A percentile compares a stretch with the other conserved stretches of the same genome.
Evolutionary conservation across 352 stramenopile species (phyloP).

Genomic region (Thalassiosira livingstoniorum): DNA sequence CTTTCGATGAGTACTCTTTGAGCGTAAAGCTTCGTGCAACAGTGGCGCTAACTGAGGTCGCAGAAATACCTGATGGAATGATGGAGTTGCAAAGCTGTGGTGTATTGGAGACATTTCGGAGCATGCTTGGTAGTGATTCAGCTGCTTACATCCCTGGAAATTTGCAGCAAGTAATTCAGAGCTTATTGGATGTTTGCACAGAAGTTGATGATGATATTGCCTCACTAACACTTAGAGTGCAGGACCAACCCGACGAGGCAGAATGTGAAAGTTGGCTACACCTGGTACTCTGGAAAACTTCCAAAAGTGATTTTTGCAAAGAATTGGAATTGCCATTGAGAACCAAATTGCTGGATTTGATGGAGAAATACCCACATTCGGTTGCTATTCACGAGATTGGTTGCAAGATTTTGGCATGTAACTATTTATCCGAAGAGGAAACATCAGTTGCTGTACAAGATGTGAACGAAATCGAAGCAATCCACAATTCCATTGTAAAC

Average conservation of each 20-base stretch:
- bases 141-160: not conserved
- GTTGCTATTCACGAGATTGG: not conserved
- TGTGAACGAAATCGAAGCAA: not conserved
- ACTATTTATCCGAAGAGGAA: not conserved
- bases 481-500: not conserved
- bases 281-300: not conserved
- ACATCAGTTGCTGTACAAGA: not conserved
- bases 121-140: no score
- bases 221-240: not conserved
- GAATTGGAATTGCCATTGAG: not conserved
- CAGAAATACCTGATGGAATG: not conserved
- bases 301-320: no score
- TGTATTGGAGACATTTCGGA: not conserved
- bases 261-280: not conserved
- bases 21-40: not conserved
- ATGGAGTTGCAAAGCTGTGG: not conserved
- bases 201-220: not conserved
- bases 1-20: not conserved
- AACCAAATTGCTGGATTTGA: not conserved
- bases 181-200: not conserved
- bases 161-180: not conserved
- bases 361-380: not conserved
- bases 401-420: conserved; percentile 4
- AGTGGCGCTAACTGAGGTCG: not conserved
- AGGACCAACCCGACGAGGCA: not conserved